These are phyloP conservation scores for Piloderma croceum DNA, from an alignment of 768 basidiomycete genomes.

Conservation along the genomic window DNA sequence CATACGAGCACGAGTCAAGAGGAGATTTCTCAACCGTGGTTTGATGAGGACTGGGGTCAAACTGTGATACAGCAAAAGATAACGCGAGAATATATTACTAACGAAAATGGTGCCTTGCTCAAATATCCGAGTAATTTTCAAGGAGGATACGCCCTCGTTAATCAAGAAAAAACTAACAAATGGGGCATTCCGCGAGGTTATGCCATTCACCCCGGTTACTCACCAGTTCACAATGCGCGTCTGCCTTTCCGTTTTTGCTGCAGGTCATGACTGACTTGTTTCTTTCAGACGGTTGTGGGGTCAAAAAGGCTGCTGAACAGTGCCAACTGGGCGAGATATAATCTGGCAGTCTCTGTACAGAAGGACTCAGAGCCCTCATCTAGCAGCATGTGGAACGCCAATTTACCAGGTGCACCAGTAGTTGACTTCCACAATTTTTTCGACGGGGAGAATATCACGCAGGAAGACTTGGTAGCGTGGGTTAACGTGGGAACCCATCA, in stretches of 20 bases:
- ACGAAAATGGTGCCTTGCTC: conserved; percentile 46
- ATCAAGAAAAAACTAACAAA: conserved; percentile 43
- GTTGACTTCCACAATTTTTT: conserved; percentile 62
- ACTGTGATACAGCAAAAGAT: conserved; percentile 52
- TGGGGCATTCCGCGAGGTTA: conserved; percentile 60
- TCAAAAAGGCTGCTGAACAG: conserved; percentile 57
- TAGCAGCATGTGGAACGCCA: conserved; percentile 57
- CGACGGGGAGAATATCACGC: conserved; percentile 56
- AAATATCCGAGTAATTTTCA: conserved; percentile 51
- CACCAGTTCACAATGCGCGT: conserved; percentile 46
- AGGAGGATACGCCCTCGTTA: conserved; percentile 53
- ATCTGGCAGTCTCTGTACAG: conserved; percentile 49
- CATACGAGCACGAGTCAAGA: conserved; percentile 47
- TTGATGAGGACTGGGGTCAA: conserved; percentile 52
- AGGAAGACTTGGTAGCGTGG: conserved; percentile 64
- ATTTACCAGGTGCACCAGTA: conserved; percentile 50
- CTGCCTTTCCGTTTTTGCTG: background rate
- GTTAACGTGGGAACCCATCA: conserved; percentile 66
- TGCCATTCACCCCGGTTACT: conserved; percentile 54
- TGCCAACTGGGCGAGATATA: conserved; percentile 63
- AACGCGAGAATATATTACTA: conserved; percentile 40
- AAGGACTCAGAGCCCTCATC: conserved; percentile 60
- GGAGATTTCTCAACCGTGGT: conserved; percentile 47
- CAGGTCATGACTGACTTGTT: conserved; percentile 1
- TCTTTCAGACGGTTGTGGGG: conserved; percentile 45